Percentiles rank a stretch among this genome's conserved stretches.
These are phyloP conservation scores for Hypoxylon sp. DNA, from an alignment of 2,329 filamentous ascomycete genomes.

Conservation along the genomic window DNA sequence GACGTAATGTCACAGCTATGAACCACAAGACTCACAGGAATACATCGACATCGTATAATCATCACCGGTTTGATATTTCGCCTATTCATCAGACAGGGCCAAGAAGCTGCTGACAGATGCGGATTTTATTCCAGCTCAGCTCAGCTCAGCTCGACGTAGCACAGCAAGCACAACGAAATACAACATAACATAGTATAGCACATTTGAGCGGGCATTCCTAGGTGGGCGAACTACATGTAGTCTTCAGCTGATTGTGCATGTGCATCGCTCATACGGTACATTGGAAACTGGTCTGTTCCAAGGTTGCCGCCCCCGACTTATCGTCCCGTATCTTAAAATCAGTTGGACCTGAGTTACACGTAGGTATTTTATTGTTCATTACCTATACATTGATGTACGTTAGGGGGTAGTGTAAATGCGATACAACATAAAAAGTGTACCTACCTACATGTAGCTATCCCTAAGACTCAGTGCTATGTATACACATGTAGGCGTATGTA, in stretches of 20 bases:
- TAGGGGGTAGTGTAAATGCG: neutral
- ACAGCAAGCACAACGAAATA: neutral
- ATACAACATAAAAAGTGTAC: slow-evolving; percentile 21
- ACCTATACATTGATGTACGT: neutral
- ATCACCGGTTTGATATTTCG: neutral
- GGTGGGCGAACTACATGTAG: slow-evolving; percentile 29
- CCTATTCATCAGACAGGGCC: slow-evolving; percentile 25
- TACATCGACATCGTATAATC: slow-evolving; percentile 24
- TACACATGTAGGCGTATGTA: neutral
- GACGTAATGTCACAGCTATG: slow-evolving; percentile 27
- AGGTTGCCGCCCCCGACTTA: slow-evolving; percentile 30
- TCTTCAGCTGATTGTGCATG: slow-evolving; percentile 38
- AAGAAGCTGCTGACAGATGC: slow-evolving; percentile 13
- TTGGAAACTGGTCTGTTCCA: slow-evolving; percentile 26
- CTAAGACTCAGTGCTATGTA: too few relatives aligned
- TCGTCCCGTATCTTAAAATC: slow-evolving; percentile 20
- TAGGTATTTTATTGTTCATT: slow-evolving; percentile 7
- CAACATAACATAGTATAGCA: neutral
- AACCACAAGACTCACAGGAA: slow-evolving; percentile 31
- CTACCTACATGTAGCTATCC: neutral
- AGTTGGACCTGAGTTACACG: neutral
- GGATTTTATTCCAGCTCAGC: slow-evolving; percentile 11
- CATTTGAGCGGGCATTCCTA: slow-evolving; percentile 25
- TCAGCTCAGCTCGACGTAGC: slow-evolving; percentile 19
- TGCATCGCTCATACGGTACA: slow-evolving; percentile 27